phyloP scores from a whole-genome alignment of 2,329 filamentous ascomycete genomes.

The Geosmithia morbida region DNA sequence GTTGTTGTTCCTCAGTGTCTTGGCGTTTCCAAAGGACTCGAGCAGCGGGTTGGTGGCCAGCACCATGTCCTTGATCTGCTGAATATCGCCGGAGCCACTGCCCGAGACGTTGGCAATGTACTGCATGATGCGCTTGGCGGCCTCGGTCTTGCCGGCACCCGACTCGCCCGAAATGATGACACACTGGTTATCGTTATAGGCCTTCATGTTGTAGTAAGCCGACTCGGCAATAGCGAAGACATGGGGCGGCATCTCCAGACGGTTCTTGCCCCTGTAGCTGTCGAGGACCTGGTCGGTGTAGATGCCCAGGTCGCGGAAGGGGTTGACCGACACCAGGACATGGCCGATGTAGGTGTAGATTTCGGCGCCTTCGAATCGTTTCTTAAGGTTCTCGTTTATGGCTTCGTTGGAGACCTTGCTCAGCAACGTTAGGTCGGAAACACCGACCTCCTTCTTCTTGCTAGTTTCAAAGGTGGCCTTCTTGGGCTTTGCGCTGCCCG shows the following conservation, averaged over 20 bases:
- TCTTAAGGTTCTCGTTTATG: constrained; percentile 98
- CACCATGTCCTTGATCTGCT: constrained; percentile 98
- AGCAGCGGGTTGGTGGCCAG: constrained; percentile 93
- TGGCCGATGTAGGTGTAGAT: constrained; percentile 99
- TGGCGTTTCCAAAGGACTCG: constrained; percentile 96
- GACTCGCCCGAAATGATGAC: constrained; percentile 99
- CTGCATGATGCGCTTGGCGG: constrained; percentile 97
- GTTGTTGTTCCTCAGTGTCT: constrained; percentile 97
- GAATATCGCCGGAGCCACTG: constrained; percentile 69
- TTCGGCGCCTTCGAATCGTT: constrained; percentile 91
- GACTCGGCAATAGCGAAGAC: constrained; percentile 96
- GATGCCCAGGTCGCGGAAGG: constrained; percentile 92
- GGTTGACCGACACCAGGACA: constrained; percentile 97
- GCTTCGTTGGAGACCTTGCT: constrained; percentile 99
- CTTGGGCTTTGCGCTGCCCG: constrained; percentile 54
- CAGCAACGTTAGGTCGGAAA: constrained; percentile 91
- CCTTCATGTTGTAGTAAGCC: constrained; percentile 99
- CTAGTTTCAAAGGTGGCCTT: constrained; percentile 92
- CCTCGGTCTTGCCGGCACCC: constrained; percentile 95
- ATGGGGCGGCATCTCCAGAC: constrained; percentile 86
- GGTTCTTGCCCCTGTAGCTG: constrained; percentile 93
- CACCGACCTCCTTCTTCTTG: constrained; percentile 99
- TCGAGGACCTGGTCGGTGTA: constrained; percentile 91
- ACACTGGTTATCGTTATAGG: constrained; percentile 97
- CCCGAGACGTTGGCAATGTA: constrained; percentile 97